Evolutionary conservation across 23 red algal genomes (phyloP).

Genomic region (Porphyridium purpureum): DNA sequence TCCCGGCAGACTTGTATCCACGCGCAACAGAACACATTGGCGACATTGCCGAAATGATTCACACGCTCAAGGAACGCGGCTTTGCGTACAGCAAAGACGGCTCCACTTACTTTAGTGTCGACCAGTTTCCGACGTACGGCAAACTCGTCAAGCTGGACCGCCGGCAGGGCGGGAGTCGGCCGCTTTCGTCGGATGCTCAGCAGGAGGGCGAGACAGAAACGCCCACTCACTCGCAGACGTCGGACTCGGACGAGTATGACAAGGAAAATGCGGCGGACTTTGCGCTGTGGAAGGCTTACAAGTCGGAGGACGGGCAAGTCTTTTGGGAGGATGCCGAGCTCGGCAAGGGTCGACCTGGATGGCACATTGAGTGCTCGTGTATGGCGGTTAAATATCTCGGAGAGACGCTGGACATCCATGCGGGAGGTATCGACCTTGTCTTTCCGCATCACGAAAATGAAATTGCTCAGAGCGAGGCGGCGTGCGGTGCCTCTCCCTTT

Average conservation of each 20-base stretch:
- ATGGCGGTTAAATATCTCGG: slow-evolving; percentile 98
- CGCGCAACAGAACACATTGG: slow-evolving; percentile 78
- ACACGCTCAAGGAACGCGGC: slow-evolving; percentile 11
- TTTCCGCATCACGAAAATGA: slow-evolving; percentile 99
- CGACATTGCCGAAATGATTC: slow-evolving; percentile 53
- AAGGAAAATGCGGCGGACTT: slow-evolving; percentile 80
- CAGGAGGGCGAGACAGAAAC: too few species aligned
- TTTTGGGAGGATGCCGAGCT: slow-evolving; percentile 33
- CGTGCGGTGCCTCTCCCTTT: slow-evolving; percentile 39
- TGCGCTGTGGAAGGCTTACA: slow-evolving; percentile 88
- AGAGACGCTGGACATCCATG: slow-evolving; percentile 77
- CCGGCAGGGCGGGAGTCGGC: slow-evolving; percentile 4
- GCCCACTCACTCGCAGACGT: neutral
- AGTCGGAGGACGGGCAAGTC: slow-evolving; percentile 52
- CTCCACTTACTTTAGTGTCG: slow-evolving; percentile 69
- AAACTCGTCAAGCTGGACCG: slow-evolving; percentile 34
- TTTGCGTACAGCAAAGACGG: slow-evolving; percentile 64
- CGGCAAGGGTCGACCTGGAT: slow-evolving; percentile 86
- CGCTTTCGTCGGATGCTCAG: too few species aligned
- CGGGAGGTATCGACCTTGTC: slow-evolving; percentile 78
- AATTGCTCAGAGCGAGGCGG: slow-evolving; percentile 76
- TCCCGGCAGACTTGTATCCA: slow-evolving; percentile 83
- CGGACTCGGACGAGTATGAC: slow-evolving; percentile 30
- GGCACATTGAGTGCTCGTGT: slow-evolving; percentile 96
- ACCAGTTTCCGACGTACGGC: slow-evolving; percentile 65